Base-by-base conservation (phyloP, 805 yeast species). In the Ogataea minuta region DNA sequence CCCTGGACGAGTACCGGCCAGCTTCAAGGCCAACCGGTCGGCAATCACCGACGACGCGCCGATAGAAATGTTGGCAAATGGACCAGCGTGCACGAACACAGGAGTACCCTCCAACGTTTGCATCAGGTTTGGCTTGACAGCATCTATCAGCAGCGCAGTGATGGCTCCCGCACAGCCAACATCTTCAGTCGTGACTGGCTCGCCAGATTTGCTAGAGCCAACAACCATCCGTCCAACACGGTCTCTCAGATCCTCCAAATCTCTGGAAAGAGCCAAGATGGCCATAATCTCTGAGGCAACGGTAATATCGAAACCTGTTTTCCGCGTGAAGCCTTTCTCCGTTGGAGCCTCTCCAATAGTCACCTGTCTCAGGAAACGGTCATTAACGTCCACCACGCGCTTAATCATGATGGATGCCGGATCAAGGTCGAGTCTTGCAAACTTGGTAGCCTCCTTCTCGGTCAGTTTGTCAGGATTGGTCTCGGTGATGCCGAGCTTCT, bases 271-370 rank as follows among this genome's bases (percentile, higher is more conserved):
- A 10, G 95, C 95, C 55, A 84, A 66, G 44, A 84, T 84, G 32
- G 95, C 95, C 95, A 84, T 84, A 62, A 84, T 72, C 65, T 84
- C 95, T 33, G 87, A 80, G 13, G 95, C 95, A 48, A 84, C 93
- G 15, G 93, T 77, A 50, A 84, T 84, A 62, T 84, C 95, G 56
- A 84, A 84, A 3, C 93, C 95, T 13, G 91, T 80, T 44, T 72
- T 62, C 64, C 95, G 74, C 25, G 77, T 74, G 60, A 76, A 68
- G 10, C 88, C 89, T 61, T 77, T 79, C 64, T 84, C 95, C 35
- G 90, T 83, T 52, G 89, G 82, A 3, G 89, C 88, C 64, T 84
- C 77, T 48, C 91, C 91, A 46, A 84, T 71, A 31, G 91, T 84
- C 50, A 84, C 75, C 35, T 82, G 87, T 67, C 95, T 72, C 52